A percentile compares a stretch with the other conserved stretches of the same genome.
Conservation (phyloP, 1,284 basidiomycete genomes). For the Exobasidium rhododendri region DNA sequence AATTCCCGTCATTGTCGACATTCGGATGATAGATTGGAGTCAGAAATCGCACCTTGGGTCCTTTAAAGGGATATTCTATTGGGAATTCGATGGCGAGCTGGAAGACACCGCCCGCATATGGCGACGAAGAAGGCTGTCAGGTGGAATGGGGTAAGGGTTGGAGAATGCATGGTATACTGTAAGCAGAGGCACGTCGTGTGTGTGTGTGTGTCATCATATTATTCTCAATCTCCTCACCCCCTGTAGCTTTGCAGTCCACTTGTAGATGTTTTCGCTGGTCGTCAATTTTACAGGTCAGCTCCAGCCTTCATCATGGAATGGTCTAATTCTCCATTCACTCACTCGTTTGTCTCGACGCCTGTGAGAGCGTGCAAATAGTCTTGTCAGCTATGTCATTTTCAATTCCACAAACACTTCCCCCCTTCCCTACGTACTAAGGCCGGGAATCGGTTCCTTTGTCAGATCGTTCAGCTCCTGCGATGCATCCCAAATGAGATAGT, state of each 20-base stretch:
- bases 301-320: too few relatives aligned
- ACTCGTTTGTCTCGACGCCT: slow-evolving; percentile 35
- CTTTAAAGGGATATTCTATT: slow-evolving; percentile 55
- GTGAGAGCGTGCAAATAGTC: neutral
- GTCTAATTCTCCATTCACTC: too few relatives aligned
- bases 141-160: neutral
- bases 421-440: too few relatives aligned
- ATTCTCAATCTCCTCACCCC: neutral
- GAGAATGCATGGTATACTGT: neutral
- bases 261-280: slow-evolving; percentile 12
- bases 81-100: slow-evolving; percentile 52
- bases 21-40: slow-evolving; percentile 54
- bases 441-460: slow-evolving; percentile 33
- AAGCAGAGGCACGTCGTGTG: neutral
- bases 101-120: slow-evolving; percentile 50
- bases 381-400: neutral
- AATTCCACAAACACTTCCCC: too few relatives aligned
- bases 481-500: too few relatives aligned
- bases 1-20: slow-evolving; percentile 52
- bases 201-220: neutral
- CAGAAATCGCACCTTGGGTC: slow-evolving; percentile 49
- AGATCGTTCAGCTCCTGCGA: slow-evolving; percentile 41
- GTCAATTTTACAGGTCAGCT: too few relatives aligned
- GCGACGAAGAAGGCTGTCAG: slow-evolving; percentile 22
- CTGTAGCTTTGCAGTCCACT: slow-evolving; percentile 11